Base-by-base conservation (phyloP, 345 rosid species). In the Garcia nutans region DNA sequence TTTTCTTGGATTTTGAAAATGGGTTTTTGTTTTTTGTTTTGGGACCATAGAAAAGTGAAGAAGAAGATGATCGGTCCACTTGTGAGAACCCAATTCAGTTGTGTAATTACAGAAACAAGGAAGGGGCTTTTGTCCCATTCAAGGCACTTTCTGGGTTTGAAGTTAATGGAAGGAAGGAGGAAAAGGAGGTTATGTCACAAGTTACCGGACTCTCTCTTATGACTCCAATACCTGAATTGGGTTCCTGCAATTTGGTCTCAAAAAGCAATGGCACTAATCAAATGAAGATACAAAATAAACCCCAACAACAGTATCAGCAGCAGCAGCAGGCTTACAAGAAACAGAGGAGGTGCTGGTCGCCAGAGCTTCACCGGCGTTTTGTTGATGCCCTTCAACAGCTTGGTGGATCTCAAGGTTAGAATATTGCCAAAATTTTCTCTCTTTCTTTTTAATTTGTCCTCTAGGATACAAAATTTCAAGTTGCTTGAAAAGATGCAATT, bases 301-400 rank as follows among this genome's bases (percentile, higher is more conserved):
- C 81, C 42, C 81, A 78, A 2, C 71, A 59, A 0, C 78, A 26
- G 26, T 82, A 23, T 2, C 58, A 49, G 3, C 74, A 47, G 45
- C 66, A 59, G n/a, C 84, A 77, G 56, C 86, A 70, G 47, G 72
- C 77, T 75, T 24, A 45, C 73, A 88, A 87, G 92, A 91, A 93
- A 68, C 93, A 85, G 74, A 81, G 97, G 75, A 78, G 97, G 59
- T 88, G 85, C 79, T 93, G 98, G 97, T 89, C 98, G 24, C 89
- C 91, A 10, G 92, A 90, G 55, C 93, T 93, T 61, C 98, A 89
- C 77, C 84, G 87, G 26, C 86, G 86, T 56, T 93, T 93, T 49
- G 82, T 89, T 20, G 90, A 87, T 68, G 97, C 90, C 24, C 90
- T 93, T 77, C 88, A 87, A 7, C 82, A 71, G 50, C 95, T 93